Evolutionary conservation across 177 flowering plant species (phyloP).

Genomic region (Telopea speciosissima): DNA sequence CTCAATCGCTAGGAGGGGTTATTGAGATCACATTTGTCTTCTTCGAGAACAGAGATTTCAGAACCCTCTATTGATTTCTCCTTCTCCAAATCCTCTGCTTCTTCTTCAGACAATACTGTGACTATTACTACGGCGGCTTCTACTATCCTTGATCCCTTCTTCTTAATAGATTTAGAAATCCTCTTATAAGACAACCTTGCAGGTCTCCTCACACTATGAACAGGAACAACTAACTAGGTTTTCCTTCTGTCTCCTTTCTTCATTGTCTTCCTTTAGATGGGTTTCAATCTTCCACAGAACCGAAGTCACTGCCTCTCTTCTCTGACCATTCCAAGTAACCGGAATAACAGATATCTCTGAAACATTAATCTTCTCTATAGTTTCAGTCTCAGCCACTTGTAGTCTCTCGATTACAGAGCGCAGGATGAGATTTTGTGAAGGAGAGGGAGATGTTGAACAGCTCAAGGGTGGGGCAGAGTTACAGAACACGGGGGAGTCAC

Average conservation of each 20-base stretch:
- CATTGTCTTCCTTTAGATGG: neutral
- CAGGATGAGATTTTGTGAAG: no score
- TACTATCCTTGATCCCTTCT: conserved; percentile 13
- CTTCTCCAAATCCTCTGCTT: neutral
- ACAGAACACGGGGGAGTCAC: no score
- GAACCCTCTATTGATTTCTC: conserved; percentile 5
- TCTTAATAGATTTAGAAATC: neutral
- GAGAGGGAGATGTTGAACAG: no score
- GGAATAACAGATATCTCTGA: neutral
- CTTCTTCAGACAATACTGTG: conserved; percentile 17
- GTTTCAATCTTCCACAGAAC: neutral
- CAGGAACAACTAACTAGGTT: no score
- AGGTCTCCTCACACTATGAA: no score
- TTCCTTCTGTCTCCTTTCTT: neutral
- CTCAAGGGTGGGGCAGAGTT: no score
- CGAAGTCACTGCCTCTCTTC: neutral
- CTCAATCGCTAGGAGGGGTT: neutral
- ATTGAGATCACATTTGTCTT: neutral
- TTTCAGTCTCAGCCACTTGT: no score
- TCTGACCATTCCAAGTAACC: neutral
- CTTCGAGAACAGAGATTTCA: neutral
- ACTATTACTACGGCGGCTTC: conserved; percentile 19
- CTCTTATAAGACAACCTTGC: no score
- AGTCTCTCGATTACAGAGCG: no score
- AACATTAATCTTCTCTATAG: no score